Conservation (phyloP, 306 rosid genomes). For the Gynostemma pentaphyllum region DNA sequence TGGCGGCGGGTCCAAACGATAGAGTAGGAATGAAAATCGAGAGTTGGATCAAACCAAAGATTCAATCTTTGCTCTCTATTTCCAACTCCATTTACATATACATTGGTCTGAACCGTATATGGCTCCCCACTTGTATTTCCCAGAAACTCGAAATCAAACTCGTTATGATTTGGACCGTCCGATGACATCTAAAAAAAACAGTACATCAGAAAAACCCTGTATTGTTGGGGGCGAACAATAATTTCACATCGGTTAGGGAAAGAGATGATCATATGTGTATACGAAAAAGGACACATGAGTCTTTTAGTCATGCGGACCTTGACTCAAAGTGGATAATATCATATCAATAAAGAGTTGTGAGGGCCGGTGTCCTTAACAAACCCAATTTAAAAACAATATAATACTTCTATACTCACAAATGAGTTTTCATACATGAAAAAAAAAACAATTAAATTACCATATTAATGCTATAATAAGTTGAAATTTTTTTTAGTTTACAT, state of each 20-base stretch:
- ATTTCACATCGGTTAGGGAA: too few species aligned
- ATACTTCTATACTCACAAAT: too few species aligned
- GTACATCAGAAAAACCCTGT: not conserved
- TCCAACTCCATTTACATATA: slow-evolving; percentile 82
- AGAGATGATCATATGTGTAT: too few species aligned
- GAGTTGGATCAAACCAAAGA: slow-evolving; percentile 87
- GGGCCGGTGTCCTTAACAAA: too few species aligned
- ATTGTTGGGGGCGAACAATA: too few species aligned
- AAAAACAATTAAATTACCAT: not conserved
- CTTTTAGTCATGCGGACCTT: too few species aligned
- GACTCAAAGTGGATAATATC: too few species aligned
- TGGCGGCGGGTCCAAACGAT: slow-evolving; percentile 89
- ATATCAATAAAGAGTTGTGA: too few species aligned
- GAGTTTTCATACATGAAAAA: too few species aligned
- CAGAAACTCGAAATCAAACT: slow-evolving; percentile 86
- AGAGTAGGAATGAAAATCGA: slow-evolving; percentile 68
- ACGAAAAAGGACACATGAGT: too few species aligned
- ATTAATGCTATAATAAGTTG: not conserved
- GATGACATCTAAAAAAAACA: slow-evolving; percentile 58
- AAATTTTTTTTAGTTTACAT: too few species aligned
- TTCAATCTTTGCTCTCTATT: slow-evolving; percentile 86
- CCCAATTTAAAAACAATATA: too few species aligned
- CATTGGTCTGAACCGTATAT: slow-evolving; percentile 70
- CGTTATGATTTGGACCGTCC: slow-evolving; percentile 75
- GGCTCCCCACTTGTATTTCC: slow-evolving; percentile 93